phyloP scores from a whole-genome alignment of 2,329 filamentous ascomycete species.

The Diplocarpon rosae region DNA sequence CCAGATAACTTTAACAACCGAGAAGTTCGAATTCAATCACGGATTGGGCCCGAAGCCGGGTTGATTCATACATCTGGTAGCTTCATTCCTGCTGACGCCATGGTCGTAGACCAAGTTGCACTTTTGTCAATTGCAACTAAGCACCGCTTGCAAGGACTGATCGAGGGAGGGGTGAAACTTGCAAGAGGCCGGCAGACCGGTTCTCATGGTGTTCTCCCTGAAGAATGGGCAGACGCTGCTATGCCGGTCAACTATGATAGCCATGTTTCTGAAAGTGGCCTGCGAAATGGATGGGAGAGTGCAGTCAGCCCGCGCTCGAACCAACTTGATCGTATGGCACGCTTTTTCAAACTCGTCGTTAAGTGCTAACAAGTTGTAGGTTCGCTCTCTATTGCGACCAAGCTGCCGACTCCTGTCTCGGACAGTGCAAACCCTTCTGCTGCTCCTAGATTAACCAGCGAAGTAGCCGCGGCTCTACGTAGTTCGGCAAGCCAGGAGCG shows the following conservation, averaged over 20 bases:
- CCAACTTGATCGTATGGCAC: constrained; percentile 47
- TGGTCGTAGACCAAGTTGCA: constrained; percentile 70
- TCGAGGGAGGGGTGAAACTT: constrained; percentile 67
- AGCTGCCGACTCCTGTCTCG: constrained; percentile 35
- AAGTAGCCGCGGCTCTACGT: constrained; percentile 42
- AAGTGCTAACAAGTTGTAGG: constrained; percentile 23
- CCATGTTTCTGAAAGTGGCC: constrained; percentile 19
- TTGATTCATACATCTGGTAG: constrained; percentile 53
- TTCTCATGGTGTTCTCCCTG: constrained; percentile 68
- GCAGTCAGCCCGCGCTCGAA: constrained; percentile 43
- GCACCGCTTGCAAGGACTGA: constrained; percentile 61
- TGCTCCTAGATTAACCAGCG: constrained; percentile 30
- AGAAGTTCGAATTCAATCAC: constrained; percentile 40
- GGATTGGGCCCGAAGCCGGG: constrained; percentile 51
- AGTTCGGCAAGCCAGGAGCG: constrained; percentile 55
- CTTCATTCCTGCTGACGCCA: constrained; percentile 65
- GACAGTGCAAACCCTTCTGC: constrained; percentile 37
- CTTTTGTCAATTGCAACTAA: constrained; percentile 75
- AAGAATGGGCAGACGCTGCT: constrained; percentile 66
- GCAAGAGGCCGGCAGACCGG: constrained; percentile 62
- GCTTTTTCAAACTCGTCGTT: constrained; percentile 2
- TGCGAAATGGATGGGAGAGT: constrained; percentile 33
- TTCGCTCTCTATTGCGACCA: constrained; percentile 27
- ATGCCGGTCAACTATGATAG: constrained; percentile 32
- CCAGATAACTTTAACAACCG: constrained; percentile 21